These are phyloP conservation scores for Leccinellum luteum DNA, from an alignment of 768 basidiomycete species.

Conservation along the genomic window DNA sequence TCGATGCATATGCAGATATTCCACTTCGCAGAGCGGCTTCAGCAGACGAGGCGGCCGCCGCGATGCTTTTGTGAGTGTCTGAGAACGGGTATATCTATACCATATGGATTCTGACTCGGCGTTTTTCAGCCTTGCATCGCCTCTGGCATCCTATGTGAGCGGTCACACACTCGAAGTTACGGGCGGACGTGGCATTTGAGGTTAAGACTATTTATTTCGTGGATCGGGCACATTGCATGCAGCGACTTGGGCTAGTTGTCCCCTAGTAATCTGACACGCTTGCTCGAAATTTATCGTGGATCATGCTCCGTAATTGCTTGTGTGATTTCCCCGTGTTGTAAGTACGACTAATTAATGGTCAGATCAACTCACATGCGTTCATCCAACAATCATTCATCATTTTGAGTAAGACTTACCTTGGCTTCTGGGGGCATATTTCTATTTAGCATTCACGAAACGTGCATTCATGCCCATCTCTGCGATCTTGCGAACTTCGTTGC, in stretches of 20 bases:
- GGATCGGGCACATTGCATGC: not conserved
- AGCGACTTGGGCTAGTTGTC: not conserved
- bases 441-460: conserved; percentile 15
- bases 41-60: conserved; percentile 74
- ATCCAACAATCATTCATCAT: not conserved
- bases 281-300: not conserved
- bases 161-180: conserved; percentile 86
- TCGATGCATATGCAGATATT: conserved; percentile 44
- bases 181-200: conserved; percentile 72
- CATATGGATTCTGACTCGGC: conserved; percentile 4
- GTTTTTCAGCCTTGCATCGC: conserved; percentile 62
- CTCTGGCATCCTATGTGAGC: conserved; percentile 74
- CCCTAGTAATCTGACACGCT: not conserved
- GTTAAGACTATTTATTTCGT: not conserved
- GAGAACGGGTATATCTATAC: not conserved
- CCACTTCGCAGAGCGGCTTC: conserved; percentile 69
- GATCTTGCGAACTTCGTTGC: conserved; percentile 52
- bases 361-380: not conserved
- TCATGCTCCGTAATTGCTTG: not conserved
- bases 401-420: not conserved
- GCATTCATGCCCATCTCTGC: conserved; percentile 60
- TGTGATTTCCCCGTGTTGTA: not conserved
- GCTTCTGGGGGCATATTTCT: not conserved
- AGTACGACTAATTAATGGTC: not conserved
- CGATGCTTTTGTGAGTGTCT: conserved; percentile 68